phyloP scores from a whole-genome alignment of 73 alveolate species.

The Stentor roeselii region DNA sequence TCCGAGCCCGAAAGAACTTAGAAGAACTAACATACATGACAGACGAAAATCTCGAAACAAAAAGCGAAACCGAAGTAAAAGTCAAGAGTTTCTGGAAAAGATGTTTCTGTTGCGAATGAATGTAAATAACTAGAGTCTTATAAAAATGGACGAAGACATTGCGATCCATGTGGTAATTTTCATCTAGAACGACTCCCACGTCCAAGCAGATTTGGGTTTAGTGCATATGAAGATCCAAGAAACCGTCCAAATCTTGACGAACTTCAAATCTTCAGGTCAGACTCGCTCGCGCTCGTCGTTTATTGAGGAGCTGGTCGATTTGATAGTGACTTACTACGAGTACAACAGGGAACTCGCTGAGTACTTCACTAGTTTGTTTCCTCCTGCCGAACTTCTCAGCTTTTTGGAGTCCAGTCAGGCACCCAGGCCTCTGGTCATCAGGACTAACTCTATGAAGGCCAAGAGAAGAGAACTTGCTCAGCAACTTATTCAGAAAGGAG shows the following conservation, averaged over 20 bases:
- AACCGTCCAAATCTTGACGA: constrained; percentile 43
- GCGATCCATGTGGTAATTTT: neutral
- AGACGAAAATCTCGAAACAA: too few species aligned
- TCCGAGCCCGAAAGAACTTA: neutral
- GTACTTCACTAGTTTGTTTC: constrained; percentile 63
- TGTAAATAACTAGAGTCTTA: too few species aligned
- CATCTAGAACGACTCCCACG: constrained; percentile 6
- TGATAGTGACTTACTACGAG: constrained; percentile 51
- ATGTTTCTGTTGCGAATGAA: too few species aligned
- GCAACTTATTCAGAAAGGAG: constrained; percentile 93
- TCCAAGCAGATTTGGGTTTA: constrained; percentile 56
- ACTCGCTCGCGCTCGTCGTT: constrained; percentile 53
- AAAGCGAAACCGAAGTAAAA: too few species aligned
- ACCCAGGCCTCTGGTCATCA: constrained; percentile 91
- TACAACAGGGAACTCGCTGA: constrained; percentile 85
- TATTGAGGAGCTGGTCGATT: constrained; percentile 46
- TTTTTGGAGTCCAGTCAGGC: constrained; percentile 95
- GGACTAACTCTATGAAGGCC: constrained; percentile 97
- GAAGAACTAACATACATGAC: too few species aligned
- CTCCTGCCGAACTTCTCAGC: constrained; percentile 82
- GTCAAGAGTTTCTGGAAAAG: too few species aligned
- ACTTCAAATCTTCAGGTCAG: constrained; percentile 54
- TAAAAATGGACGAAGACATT: neutral
- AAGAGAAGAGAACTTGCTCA: constrained; percentile 94
- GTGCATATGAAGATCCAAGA: constrained; percentile 63